Evolutionary conservation across 495 filamentous ascomycete species (phyloP), one percentile per base, ranked within the genome.

Genomic region (Penicillium waksmanii): DNA sequence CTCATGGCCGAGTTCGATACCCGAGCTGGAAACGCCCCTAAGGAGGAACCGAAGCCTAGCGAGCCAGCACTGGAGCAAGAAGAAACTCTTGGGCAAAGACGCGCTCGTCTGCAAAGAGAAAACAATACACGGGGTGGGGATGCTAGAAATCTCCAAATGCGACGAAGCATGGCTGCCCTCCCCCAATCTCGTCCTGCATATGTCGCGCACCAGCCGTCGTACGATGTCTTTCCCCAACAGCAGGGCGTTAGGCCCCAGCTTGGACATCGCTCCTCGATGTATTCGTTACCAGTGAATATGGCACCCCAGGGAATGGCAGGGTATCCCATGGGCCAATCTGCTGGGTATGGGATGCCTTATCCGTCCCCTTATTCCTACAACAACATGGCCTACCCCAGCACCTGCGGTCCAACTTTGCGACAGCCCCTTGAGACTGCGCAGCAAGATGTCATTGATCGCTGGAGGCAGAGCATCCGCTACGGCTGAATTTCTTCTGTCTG

Each of bases 21-120:
- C 3, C 72, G 84, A 40, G 71, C 73, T 42, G 71, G 68, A 15
- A 56, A 55, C n/a, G 51, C 51, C 2, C 61, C 60, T 1, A 65
- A 66, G 13, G 62, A 57, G 18, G 21, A 19, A 4, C 3, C 46
- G 46, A 23, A 23, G 12, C 8, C 46, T 21, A 60, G 36, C 18
- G 48, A 57, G 17, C 60, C 57, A 42, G 55, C 57, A 34, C 58
- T 77, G 1, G 48, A 62, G 21, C 49, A 85, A 57, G 91, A 96
- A 61, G 94, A 98, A 70, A 96, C 93, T 0, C 83, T 98, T 3
- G 95, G 87, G 12, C 92, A 98, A 68, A 87, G 94, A 8, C 87
- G 92, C 4, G 85, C 81, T 57, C 85, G 95, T 13, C 82, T 98
- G 1, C 90, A 93, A 70, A 86, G 83, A 46, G 89, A 94, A 58